phyloP scores from a whole-genome alignment of 2,329 filamentous ascomycete species.

The Byssochlamys sp. region DNA sequence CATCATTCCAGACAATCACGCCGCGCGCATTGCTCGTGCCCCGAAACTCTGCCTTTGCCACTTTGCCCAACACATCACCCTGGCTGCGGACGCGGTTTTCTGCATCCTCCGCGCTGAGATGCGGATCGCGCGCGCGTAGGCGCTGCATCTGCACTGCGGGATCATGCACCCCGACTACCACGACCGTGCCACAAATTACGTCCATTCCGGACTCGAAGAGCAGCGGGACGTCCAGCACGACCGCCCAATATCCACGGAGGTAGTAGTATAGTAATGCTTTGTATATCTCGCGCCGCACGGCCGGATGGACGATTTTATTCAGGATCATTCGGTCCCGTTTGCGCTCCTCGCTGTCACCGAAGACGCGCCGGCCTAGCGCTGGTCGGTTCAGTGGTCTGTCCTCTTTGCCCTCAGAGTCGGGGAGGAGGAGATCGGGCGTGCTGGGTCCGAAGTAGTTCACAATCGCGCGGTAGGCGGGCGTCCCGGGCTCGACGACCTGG shows the following conservation, averaged over 20 bases:
- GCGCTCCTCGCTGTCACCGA: slow-evolving; percentile 64
- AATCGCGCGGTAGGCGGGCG: slow-evolving; percentile 70
- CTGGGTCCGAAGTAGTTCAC: slow-evolving; percentile 68
- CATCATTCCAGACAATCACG: slow-evolving; percentile 86
- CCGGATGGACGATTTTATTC: slow-evolving; percentile 87
- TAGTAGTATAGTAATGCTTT: slow-evolving; percentile 63
- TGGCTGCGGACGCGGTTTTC: slow-evolving; percentile 78
- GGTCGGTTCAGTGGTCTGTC: slow-evolving; percentile 68
- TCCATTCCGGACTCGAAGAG: slow-evolving; percentile 86
- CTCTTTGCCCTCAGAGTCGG: slow-evolving; percentile 36
- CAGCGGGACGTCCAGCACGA: slow-evolving; percentile 83
- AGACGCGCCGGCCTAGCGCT: slow-evolving; percentile 74
- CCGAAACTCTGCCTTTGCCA: slow-evolving; percentile 59
- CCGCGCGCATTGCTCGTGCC: slow-evolving; percentile 49
- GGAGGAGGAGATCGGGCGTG: slow-evolving; percentile 75
- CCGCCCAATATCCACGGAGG: slow-evolving; percentile 68
- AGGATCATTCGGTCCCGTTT: slow-evolving; percentile 64
- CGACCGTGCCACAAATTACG: slow-evolving; percentile 68
- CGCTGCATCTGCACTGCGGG: slow-evolving; percentile 72
- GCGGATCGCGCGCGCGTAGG: slow-evolving; percentile 62
- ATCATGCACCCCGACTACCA: slow-evolving; percentile 78
- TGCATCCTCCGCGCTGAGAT: slow-evolving; percentile 76
- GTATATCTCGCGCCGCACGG: slow-evolving; percentile 75
- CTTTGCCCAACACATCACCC: slow-evolving; percentile 76
- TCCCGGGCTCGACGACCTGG: slow-evolving; percentile 88